These are phyloP conservation scores for Gaultheria prostrata DNA, from an alignment of 148 eudicot genomes.

Conservation along the genomic window DNA sequence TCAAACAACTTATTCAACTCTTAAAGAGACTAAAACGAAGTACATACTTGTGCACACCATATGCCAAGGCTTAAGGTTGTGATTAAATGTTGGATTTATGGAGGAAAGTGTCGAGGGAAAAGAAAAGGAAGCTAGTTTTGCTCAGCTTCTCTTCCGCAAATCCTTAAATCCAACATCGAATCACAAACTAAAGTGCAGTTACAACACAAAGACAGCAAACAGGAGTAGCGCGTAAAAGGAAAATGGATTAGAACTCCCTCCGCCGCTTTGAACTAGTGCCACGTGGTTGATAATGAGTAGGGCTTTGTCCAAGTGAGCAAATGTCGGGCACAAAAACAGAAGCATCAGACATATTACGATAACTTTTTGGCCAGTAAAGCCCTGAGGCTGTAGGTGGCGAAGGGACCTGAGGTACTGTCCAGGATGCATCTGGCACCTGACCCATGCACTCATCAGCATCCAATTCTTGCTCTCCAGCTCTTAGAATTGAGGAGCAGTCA, in stretches of 20 bases:
- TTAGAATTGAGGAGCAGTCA: slow-evolving; percentile 54
- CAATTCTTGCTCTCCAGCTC: slow-evolving; percentile 65
- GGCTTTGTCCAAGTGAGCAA: slow-evolving; percentile 26
- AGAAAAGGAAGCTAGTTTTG: neutral
- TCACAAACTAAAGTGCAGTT: neutral
- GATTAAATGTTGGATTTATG: neutral
- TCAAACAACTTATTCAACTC: slow-evolving; percentile 9
- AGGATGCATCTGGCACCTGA: slow-evolving; percentile 75
- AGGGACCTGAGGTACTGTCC: slow-evolving; percentile 65
- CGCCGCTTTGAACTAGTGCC: slow-evolving; percentile 33
- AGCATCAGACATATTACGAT: slow-evolving; percentile 36
- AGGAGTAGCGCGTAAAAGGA: neutral
- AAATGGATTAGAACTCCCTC: slow-evolving; percentile 29
- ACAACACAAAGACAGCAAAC: slow-evolving; percentile 7
- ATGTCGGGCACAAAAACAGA: slow-evolving; percentile 71
- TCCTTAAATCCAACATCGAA: neutral
- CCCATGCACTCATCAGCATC: slow-evolving; percentile 66
- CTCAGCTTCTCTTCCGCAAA: neutral
- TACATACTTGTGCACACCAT: neutral
- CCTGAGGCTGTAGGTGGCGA: slow-evolving; percentile 91
- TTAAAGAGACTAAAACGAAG: neutral
- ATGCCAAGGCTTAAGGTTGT: neutral
- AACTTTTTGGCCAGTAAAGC: slow-evolving; percentile 59
- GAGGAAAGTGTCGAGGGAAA: neutral
- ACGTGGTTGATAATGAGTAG: slow-evolving; percentile 24